Evolutionary conservation across 495 filamentous ascomycete genomes (phyloP).

Genomic region (Neurospora tetraspora): DNA sequence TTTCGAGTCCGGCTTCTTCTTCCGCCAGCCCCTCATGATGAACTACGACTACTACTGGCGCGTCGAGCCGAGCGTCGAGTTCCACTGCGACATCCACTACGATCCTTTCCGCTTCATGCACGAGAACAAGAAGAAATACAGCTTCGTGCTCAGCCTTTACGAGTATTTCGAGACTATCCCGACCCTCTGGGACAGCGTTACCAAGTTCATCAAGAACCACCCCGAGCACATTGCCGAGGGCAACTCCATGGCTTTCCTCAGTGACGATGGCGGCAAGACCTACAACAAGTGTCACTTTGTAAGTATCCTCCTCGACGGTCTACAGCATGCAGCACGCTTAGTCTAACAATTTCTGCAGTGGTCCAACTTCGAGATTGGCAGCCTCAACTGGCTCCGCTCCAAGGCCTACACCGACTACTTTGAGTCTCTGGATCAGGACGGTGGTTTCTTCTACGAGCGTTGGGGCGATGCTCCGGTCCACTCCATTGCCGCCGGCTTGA

Average conservation of each 20-base stretch:
- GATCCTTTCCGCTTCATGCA: slow-evolving; percentile 84
- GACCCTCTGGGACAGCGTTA: slow-evolving; percentile 86
- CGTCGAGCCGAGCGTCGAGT: slow-evolving; percentile 79
- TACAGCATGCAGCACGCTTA: background rate
- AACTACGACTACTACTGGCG: slow-evolving; percentile 93
- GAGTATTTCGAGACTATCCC: slow-evolving; percentile 96
- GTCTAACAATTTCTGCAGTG: slow-evolving; percentile 40
- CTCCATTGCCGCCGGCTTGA: slow-evolving; percentile 81
- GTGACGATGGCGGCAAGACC: slow-evolving; percentile 75
- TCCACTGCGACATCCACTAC: slow-evolving; percentile 75
- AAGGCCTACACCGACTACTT: slow-evolving; percentile 75
- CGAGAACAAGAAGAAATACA: slow-evolving; percentile 84
- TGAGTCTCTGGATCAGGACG: slow-evolving; percentile 64
- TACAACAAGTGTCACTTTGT: slow-evolving; percentile 98
- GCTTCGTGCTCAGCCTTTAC: slow-evolving; percentile 80
- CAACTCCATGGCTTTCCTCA: slow-evolving; percentile 86
- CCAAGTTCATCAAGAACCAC: slow-evolving; percentile 80
- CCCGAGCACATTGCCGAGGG: slow-evolving; percentile 76
- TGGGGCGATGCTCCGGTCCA: slow-evolving; percentile 91
- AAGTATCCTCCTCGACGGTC: slow-evolving; percentile 25
- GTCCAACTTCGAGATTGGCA: slow-evolving; percentile 90
- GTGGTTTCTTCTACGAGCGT: slow-evolving; percentile 88
- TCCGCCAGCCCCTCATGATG: slow-evolving; percentile 69
- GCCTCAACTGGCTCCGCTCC: slow-evolving; percentile 72
- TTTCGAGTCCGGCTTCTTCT: slow-evolving; percentile 90